These are phyloP conservation scores for Litsea cubeba DNA, from an alignment of 164 flowering plant species.

Conservation along the genomic window DNA sequence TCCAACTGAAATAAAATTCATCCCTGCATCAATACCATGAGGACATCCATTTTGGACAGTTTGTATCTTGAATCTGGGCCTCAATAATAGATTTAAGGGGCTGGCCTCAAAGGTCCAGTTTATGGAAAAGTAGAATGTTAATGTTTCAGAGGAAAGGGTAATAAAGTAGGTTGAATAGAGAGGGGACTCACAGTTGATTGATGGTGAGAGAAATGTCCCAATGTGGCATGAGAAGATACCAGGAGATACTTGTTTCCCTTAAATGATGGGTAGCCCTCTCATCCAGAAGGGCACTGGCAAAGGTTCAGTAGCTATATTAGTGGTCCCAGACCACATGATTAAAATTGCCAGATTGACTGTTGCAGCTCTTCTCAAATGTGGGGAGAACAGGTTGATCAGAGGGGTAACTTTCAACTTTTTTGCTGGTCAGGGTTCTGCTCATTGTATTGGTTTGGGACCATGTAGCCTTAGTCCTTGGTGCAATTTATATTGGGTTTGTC, in stretches of 20 bases:
- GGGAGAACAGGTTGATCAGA: not conserved
- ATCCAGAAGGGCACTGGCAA: not conserved
- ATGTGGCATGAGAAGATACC: not conserved
- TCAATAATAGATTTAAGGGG: too few species aligned
- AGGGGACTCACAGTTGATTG: not conserved
- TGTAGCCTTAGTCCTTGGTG: not conserved
- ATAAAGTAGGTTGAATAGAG: too few species aligned
- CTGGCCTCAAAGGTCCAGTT: too few species aligned
- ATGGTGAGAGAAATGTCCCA: not conserved
- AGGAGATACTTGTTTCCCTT: not conserved
- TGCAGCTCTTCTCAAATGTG: not conserved
- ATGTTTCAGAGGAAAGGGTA: too few species aligned
- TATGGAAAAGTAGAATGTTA: too few species aligned
- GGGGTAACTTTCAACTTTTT: not conserved
- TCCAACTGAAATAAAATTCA: too few species aligned
- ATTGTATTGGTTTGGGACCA: not conserved
- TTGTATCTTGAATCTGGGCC: too few species aligned
- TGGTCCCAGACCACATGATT: not conserved
- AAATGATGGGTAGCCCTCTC: not conserved
- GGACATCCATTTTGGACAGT: too few species aligned
- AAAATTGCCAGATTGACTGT: not conserved
- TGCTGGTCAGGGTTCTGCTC: not conserved
- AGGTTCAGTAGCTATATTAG: not conserved
- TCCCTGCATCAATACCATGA: too few species aligned
- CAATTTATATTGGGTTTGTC: not conserved